These are phyloP conservation scores for Raphanus hybrid DNA, from an alignment of 441 rosid genomes.

Conservation along the genomic window DNA sequence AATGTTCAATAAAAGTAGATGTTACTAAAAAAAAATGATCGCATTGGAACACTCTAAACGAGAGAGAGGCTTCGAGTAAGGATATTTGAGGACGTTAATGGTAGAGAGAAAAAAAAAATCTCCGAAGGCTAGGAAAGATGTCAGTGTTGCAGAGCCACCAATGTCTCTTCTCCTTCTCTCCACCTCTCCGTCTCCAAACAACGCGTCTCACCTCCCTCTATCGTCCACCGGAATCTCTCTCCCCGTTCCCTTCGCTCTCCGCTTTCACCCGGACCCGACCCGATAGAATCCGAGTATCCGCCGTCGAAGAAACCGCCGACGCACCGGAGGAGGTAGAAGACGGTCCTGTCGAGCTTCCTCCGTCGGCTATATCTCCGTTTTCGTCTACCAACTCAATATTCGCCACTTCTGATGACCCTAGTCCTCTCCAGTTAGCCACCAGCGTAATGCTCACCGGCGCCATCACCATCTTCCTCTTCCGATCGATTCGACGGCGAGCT, in stretches of 20 bases:
- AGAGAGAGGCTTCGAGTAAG: constrained; percentile 8
- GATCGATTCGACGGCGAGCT: constrained; percentile 81
- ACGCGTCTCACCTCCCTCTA: constrained; percentile 26
- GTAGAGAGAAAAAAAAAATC: constrained; percentile 26
- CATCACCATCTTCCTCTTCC: constrained; percentile 82
- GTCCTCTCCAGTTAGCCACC: constrained; percentile 71
- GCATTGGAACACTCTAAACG: neutral
- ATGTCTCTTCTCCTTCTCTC: constrained; percentile 44
- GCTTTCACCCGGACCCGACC: constrained; percentile 39
- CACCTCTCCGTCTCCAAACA: constrained; percentile 25
- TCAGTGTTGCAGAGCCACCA: constrained; percentile 57
- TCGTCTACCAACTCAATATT: constrained; percentile 59
- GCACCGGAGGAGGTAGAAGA: constrained; percentile 31
- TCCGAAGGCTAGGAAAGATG: constrained; percentile 35
- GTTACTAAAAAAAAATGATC: neutral
- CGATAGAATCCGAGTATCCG: constrained; percentile 45
- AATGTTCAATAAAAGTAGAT: too few species aligned
- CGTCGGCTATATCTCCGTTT: constrained; percentile 34
- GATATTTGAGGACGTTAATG: constrained; percentile 38
- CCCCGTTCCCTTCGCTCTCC: constrained; percentile 33
- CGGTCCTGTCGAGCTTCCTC: constrained; percentile 75
- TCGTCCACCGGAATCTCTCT: constrained; percentile 34
- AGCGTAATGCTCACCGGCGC: constrained; percentile 90
- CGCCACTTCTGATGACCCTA: constrained; percentile 74
- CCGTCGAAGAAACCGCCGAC: constrained; percentile 34